Base-by-base conservation (phyloP, 768 basidiomycete species). In the Lentinula guzmanii region DNA sequence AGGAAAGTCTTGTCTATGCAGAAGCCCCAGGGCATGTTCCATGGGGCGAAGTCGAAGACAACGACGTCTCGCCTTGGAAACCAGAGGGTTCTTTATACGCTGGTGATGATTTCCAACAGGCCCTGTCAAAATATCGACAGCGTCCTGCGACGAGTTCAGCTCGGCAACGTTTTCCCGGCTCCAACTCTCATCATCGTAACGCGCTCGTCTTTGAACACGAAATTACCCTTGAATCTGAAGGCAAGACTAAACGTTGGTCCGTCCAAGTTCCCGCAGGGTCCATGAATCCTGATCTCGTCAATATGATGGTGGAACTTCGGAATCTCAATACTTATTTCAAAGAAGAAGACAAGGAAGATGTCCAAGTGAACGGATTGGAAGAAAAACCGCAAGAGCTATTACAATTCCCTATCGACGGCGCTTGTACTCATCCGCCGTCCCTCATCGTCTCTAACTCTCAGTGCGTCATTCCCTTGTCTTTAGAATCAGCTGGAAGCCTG, bases 391-490 rank as follows among this genome's bases (percentile, higher is more conserved):
- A 41, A 56, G 55, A 28, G 24, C 41, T 13, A 33, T 16, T 31
- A 4, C 10, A 61, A 61, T 33, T 16, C 28, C 35, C 65, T 28
- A 57, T 52, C 28, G 59, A 69, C 60, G 63, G 63, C 61, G 68
- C 65, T 51, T 61, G 60, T 37, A 63, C 69, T 33, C 63, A 70
- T 34, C 73, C 76, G n/a, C 75, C 76, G 5, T 70, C 75, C 16
- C 67, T 80, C 15, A 73, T 77, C 33, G 67, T 79, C 43, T 79
- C 79, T n/a, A 73, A 77, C 60, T 79, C 79, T 46, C 72, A 76
- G 52, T 71, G 66, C 52, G 68, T 75, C 1, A 65, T 79, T 42
- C 75, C 78, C 6, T 66, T 79, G 15, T 67, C 74, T 18, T 65
- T 73, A 11, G 75, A 74, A 60, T 74, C 75, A n/a, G 67, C 68